These are phyloP conservation scores for sunflower (Helianthus annuus) DNA, from an alignment of 129 eudicot genomes.

Conservation along the genomic window HanXRQr2.0-SUNRISE NC_035436.2:184600899-184601398, in stretches of 20 bases:
- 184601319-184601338: no score
- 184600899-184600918: slow-evolving; percentile 5
- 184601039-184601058: slow-evolving; percentile 7
- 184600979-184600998: neutral
- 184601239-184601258: no score
- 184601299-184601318: no score
- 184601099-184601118: slow-evolving; percentile 12
- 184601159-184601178: neutral
- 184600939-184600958: slow-evolving; percentile 10
- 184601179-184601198: neutral
- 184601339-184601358: no score
- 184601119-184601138: slow-evolving; percentile 12
- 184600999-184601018: neutral
- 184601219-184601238: no score
- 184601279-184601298: no score
- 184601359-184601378: no score
- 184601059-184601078: slow-evolving; percentile 2
- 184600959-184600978: neutral
- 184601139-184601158: neutral
- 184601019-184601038: slow-evolving; percentile 12
- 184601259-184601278: no score
- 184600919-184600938: neutral
- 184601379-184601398: no score
- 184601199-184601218: no score
- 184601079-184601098: slow-evolving; percentile 29